Percentiles rank a stretch among this genome's conserved stretches.
phyloP scores from a whole-genome alignment of 129 eudicot genomes.

The Arctium lappa region DNA sequence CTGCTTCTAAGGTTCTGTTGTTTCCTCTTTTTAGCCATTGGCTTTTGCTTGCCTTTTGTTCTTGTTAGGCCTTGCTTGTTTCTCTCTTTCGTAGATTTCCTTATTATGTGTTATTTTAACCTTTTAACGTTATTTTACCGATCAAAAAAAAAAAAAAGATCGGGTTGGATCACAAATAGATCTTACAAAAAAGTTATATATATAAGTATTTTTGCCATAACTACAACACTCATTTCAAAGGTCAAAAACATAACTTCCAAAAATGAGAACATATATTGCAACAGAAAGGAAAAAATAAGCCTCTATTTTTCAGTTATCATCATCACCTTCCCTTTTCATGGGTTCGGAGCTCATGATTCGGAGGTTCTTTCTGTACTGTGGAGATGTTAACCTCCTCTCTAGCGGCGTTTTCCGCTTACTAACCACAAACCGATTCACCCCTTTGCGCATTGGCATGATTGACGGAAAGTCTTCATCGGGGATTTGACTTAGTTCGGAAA shows the following conservation, averaged over 20 bases:
- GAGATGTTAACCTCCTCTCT: slow-evolving; percentile 85
- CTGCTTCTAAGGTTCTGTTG: no score
- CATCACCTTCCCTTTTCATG: slow-evolving; percentile 39
- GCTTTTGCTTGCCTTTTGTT: no score
- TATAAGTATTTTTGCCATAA: not conserved
- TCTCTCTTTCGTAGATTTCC: no score
- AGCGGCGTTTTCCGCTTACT: slow-evolving; percentile 91
- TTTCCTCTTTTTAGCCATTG: no score
- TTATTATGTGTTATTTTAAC: no score
- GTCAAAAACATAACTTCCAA: not conserved
- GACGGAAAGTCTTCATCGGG: slow-evolving; percentile 98
- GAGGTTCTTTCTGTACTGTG: slow-evolving; percentile 80
- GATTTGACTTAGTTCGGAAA: slow-evolving; percentile 82
- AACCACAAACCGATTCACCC: slow-evolving; percentile 89
- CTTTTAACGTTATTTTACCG: no score
- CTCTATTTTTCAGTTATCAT: slow-evolving; percentile 23
- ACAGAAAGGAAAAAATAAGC: not conserved
- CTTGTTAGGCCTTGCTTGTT: no score
- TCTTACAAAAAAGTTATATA: no score
- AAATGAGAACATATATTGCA: slow-evolving; percentile 1
- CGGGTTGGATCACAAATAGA: no score
- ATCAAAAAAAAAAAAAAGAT: no score
- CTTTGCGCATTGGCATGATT: slow-evolving; percentile 97
- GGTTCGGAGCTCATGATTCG: slow-evolving; percentile 60
- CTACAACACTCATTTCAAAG: not conserved